These are phyloP conservation scores for Anthostomella pinea DNA, from an alignment of 2,329 filamentous ascomycete genomes.

Conservation along the genomic window DNA sequence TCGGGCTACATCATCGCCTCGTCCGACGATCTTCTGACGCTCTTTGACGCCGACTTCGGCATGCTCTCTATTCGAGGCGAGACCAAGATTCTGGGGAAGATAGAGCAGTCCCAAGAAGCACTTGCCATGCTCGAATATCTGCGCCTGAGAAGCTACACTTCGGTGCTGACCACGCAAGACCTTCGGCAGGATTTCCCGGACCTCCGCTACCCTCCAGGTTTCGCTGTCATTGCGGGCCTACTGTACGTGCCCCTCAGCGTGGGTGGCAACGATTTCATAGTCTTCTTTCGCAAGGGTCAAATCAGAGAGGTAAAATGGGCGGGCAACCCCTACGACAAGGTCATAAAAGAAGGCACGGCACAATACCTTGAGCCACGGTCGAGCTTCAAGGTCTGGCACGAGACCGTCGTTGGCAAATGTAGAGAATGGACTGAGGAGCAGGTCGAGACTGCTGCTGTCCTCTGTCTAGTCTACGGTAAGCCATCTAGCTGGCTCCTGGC, in stretches of 20 bases:
- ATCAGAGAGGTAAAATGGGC: conserved; percentile 79
- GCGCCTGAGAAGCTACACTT: conserved; percentile 69
- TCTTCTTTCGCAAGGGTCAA: conserved; percentile 82
- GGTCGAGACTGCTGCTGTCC: conserved; percentile 80
- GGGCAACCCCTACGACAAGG: conserved; percentile 81
- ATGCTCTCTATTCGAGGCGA: conserved; percentile 83
- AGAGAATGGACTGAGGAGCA: conserved; percentile 88
- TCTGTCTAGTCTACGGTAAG: conserved; percentile 83
- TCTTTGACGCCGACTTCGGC: conserved; percentile 87
- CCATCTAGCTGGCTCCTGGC: neutral
- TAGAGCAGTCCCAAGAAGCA: conserved; percentile 77
- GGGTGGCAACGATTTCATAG: conserved; percentile 79
- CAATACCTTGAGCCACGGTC: conserved; percentile 74
- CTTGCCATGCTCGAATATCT: conserved; percentile 83
- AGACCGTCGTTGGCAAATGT: conserved; percentile 77
- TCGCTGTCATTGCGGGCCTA: conserved; percentile 73
- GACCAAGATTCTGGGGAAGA: conserved; percentile 76
- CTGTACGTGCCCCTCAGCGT: conserved; percentile 78
- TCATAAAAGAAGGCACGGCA: conserved; percentile 67
- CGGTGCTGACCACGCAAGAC: conserved; percentile 76
- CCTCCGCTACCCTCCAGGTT: conserved; percentile 74
- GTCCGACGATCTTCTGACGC: conserved; percentile 76
- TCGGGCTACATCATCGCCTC: conserved; percentile 89
- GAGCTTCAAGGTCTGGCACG: conserved; percentile 78
- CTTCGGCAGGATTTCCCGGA: conserved; percentile 76